These are phyloP conservation scores for Aspergillus sp. DNA, from an alignment of 2,329 filamentous ascomycete species.

Conservation along the genomic window DNA sequence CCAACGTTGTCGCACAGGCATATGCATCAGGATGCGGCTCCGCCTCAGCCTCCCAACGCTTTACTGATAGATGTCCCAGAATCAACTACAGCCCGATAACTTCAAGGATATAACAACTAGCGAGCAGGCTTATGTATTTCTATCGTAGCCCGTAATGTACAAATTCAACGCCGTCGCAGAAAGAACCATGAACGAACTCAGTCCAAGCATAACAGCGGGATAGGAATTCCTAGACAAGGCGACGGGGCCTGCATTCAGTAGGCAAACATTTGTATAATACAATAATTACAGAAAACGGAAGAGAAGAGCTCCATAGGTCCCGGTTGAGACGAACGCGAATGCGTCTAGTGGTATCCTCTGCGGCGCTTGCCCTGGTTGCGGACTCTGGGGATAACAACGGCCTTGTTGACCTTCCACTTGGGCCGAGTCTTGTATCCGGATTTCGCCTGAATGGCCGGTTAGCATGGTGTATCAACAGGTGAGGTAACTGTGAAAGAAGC, in stretches of 20 bases:
- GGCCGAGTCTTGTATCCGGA: conserved; percentile 81
- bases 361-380: conserved; percentile 89
- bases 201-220: background rate
- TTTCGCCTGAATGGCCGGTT: conserved; percentile 46
- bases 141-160: conserved; percentile 18
- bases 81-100: background rate
- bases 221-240: background rate
- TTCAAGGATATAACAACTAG: background rate
- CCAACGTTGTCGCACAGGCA: background rate
- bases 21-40: background rate
- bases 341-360: conserved; percentile 59
- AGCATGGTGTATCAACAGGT: conserved; percentile 12
- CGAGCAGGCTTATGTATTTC: conserved; percentile 4
- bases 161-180: conserved; percentile 21
- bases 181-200: background rate
- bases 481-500: background rate
- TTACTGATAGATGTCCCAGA: background rate
- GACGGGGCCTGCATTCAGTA: conserved; percentile 7
- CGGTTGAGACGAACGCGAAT: background rate
- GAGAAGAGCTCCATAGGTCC: background rate
- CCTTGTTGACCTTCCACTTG: conserved; percentile 87
- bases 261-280: conserved; percentile 20
- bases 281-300: conserved; percentile 8
- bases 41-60: background rate
- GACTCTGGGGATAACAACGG: conserved; percentile 77